These are phyloP conservation scores for Zostera marina DNA, from an alignment of 116 monocot species.

Conservation along the genomic window DNA sequence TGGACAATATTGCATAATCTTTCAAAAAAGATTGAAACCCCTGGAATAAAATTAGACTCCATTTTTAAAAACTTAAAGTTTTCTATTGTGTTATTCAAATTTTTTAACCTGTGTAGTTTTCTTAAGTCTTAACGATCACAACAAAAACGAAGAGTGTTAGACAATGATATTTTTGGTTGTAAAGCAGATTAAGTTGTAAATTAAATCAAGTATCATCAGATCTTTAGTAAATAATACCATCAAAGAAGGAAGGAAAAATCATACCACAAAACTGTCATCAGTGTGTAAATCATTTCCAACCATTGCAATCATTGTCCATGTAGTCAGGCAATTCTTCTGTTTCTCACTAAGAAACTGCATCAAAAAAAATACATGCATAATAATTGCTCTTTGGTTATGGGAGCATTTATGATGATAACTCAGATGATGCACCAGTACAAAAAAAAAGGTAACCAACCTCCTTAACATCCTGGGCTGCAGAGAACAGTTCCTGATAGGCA, in stretches of 20 bases:
- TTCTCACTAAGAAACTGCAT: constrained; percentile 56
- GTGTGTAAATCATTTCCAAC: constrained; percentile 88
- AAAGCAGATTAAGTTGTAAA: not conserved
- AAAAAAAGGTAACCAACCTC: constrained; percentile 31
- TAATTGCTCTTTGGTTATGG: not conserved
- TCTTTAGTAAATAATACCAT: not conserved
- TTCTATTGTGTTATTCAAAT: no score
- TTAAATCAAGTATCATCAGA: not conserved
- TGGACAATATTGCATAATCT: no score
- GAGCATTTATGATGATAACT: not conserved
- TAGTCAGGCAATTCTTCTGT: constrained; percentile 61
- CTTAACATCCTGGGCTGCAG: constrained; percentile 45
- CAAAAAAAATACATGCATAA: not conserved
- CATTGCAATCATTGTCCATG: constrained; percentile 72
- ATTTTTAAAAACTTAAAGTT: no score
- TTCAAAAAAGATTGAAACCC: no score
- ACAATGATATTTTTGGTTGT: no score
- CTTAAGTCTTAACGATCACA: no score
- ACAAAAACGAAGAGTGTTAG: no score
- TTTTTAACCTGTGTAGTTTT: no score
- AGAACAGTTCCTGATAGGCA: constrained; percentile 66
- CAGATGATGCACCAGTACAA: not conserved
- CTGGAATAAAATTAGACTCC: no score
- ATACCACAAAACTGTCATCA: constrained; percentile 98
- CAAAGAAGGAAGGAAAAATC: not conserved